These are phyloP conservation scores for Cyclostephanos tholiformis DNA, from an alignment of 108 stramenopile genomes.

Conservation along the genomic window DNA sequence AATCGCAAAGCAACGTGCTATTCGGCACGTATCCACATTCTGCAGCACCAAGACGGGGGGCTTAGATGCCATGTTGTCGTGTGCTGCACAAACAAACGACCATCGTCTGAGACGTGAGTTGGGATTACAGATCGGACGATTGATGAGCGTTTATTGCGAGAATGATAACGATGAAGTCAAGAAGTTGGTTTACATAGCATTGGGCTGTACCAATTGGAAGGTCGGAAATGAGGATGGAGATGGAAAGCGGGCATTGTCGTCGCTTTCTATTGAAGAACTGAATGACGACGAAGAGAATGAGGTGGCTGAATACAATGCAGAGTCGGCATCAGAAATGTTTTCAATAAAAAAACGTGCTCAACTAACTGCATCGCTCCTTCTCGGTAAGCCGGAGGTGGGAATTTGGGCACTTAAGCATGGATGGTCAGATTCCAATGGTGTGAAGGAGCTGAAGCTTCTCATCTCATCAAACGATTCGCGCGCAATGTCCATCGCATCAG, in stretches of 20 bases:
- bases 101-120: slow-evolving; percentile 53
- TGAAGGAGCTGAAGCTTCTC: slow-evolving; percentile 49
- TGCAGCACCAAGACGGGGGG: slow-evolving; percentile 51
- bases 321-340: slow-evolving; percentile 39
- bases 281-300: slow-evolving; percentile 62
- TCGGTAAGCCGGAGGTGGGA: slow-evolving; percentile 70
- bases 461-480: slow-evolving; percentile 62
- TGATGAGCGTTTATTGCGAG: slow-evolving; percentile 56
- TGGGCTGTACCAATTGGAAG: slow-evolving; percentile 51
- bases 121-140: slow-evolving; percentile 46
- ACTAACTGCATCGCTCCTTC: slow-evolving; percentile 63
- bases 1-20: slow-evolving; percentile 60
- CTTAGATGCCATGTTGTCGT: slow-evolving; percentile 59
- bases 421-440: slow-evolving; percentile 57
- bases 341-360: slow-evolving; percentile 66
- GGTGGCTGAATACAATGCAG: slow-evolving; percentile 42
- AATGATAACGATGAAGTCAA: slow-evolving; percentile 61
- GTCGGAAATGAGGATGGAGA: slow-evolving; percentile 36
- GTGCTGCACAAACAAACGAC: slow-evolving; percentile 50
- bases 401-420: slow-evolving; percentile 73
- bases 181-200: slow-evolving; percentile 47
- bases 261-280: slow-evolving; percentile 70
- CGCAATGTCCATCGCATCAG: slow-evolving; percentile 83
- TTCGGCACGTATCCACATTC: slow-evolving; percentile 55
- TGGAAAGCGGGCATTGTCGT: slow-evolving; percentile 24